Evolutionary conservation across 768 basidiomycete species (phyloP), one percentile per base, ranked within the genome.

Genomic region (Omphalotus guepiniiformis): DNA sequence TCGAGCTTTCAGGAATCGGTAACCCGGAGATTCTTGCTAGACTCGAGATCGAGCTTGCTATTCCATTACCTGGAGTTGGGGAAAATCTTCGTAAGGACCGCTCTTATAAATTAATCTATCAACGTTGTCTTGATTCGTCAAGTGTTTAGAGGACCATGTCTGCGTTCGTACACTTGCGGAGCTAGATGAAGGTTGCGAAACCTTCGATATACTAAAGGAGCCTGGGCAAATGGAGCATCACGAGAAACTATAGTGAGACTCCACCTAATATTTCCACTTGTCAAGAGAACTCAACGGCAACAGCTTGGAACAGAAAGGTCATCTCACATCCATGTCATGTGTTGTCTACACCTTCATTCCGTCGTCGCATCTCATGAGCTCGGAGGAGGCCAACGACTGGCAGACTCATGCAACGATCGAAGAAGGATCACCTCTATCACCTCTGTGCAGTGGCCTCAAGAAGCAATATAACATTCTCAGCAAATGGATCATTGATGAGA

Each of bases 1-100:
- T 84, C 3, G 78, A 83, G 55, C 68, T 82, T 5, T 80, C 72
- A 6, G 73, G 73, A 1, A 67, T 75, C 18, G 73, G 73, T 9
- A 54, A 60, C 19, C 46, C 52, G 32, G 45, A 46, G 1, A 39
- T 67, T 6, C 59, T 75, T 0, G 47, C 54, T 23, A 30, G 58
- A 16, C 48, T 54, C 25, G 62, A 58, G 1, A 52, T 75, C 23
- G 16, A 56, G 16, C 55, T 56, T 2, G 13, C 61, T 3, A 57
- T 71, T 2, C 59, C 73, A 48, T 58, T 75, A 12, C 65, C 69
- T 25, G 69, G 71, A 0, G 71, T 76, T 3, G 75, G 74, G 12
- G 68, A 72, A 50, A 69, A 71, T 55, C 44, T 59, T 15, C 57
- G 55, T 55, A 47, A 23, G 50, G 51, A 25, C 21, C 6, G 19